Evolutionary conservation across 73 alveolate species (phyloP).

Genomic region (Uronychia setigera): DNA sequence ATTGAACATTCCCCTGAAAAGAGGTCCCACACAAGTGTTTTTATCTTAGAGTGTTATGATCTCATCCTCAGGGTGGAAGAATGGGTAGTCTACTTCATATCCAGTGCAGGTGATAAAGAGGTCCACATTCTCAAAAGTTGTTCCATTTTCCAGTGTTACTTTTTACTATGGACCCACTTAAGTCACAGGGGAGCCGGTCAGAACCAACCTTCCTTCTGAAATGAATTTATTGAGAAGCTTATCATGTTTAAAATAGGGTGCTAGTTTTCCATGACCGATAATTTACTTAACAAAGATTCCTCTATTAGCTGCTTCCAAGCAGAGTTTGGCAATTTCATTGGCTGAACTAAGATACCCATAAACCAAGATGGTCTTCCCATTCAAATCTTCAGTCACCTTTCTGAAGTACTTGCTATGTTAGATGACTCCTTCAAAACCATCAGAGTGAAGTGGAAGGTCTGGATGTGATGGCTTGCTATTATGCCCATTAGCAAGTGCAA

Average conservation of each 20-base stretch:
- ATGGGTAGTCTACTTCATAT: neutral
- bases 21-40: neutral
- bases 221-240: neutral
- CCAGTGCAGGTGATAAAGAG: neutral
- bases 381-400: neutral
- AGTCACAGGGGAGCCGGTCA: neutral
- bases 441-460: neutral
- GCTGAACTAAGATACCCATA: neutral
- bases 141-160: neutral
- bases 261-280: neutral
- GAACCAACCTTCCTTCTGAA: neutral
- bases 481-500: neutral
- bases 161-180: neutral
- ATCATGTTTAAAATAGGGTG: neutral
- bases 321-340: neutral
- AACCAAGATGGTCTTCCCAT: neutral
- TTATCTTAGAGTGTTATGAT: neutral
- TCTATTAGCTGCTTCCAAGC: neutral
- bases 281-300: neutral
- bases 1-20: neutral
- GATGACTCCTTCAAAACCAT: neutral
- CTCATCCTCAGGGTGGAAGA: neutral
- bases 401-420: neutral
- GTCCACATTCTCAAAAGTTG: neutral
- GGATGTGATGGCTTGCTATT: neutral